Percentiles rank a stretch among this genome's conserved stretches.
These are phyloP conservation scores for Solanum phureja DNA, from an alignment of 257 asterid genomes.

Conservation along the genomic window DNA sequence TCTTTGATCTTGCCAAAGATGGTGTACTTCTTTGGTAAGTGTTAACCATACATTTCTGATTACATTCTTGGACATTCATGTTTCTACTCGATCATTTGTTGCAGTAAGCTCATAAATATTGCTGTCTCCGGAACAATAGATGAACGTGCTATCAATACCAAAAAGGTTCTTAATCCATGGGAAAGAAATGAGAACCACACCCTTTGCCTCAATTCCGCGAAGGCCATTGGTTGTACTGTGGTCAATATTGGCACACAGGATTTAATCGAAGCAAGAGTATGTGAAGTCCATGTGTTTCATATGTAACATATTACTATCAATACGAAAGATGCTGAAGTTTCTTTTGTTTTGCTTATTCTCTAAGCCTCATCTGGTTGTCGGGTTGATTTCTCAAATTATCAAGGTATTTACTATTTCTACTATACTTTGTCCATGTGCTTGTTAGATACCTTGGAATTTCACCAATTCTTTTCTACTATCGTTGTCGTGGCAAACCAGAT, in stretches of 20 bases:
- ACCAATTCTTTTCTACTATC: background rate
- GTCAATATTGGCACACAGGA: constrained; percentile 94
- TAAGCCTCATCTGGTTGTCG: constrained; percentile 86
- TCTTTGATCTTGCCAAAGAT: constrained; percentile 55
- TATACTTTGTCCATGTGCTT: background rate
- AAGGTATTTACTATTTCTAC: constrained; percentile 34
- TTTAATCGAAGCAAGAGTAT: constrained; percentile 78
- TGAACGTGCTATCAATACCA: constrained; percentile 52
- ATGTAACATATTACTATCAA: background rate
- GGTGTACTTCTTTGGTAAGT: constrained; percentile 67
- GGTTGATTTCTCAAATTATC: constrained; percentile 83
- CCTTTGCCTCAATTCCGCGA: constrained; percentile 85
- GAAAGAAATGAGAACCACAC: constrained; percentile 89
- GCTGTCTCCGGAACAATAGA: constrained; percentile 86
- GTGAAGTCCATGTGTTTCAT: background rate
- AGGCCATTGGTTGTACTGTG: constrained; percentile 97
- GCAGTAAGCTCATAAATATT: constrained; percentile 87
- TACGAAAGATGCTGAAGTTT: background rate
- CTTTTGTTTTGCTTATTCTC: background rate
- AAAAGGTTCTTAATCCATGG: constrained; percentile 71
- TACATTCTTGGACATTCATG: background rate
- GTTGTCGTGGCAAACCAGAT: constrained; percentile 32
- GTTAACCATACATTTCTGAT: background rate
- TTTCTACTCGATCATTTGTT: background rate
- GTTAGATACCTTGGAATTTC: background rate